Evolutionary conservation across 1,284 basidiomycete genomes (phyloP).

Genomic region (Moesziomyces aphidis): DNA sequence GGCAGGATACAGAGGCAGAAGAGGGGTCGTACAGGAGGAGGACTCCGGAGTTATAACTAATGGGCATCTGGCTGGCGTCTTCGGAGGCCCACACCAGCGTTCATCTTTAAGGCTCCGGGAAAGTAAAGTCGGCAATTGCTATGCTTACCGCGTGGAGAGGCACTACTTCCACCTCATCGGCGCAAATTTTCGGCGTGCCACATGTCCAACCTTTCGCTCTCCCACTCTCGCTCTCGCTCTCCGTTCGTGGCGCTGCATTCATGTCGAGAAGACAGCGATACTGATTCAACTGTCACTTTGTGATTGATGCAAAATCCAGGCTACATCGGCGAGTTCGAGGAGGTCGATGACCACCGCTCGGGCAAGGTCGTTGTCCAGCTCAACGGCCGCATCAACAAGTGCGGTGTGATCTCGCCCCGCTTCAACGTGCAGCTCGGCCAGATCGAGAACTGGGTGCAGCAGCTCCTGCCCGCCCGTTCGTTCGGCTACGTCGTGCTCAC

Average conservation of each 20-base stretch:
- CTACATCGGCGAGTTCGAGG: conserved; percentile 99
- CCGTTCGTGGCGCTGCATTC: not conserved
- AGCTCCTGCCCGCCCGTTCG: conserved; percentile 75
- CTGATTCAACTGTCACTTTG: conserved; percentile 2
- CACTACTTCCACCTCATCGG: conserved; percentile 25
- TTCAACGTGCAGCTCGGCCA: conserved; percentile 95
- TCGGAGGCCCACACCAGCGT: conserved; percentile 42
- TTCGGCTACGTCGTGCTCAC: conserved; percentile 98
- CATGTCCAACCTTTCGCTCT: conserved; percentile 11
- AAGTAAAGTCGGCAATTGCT: conserved; percentile 53
- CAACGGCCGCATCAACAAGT: conserved; percentile 97
- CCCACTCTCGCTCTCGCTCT: not conserved
- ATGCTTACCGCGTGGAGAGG: conserved; percentile 52
- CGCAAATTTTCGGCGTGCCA: conserved; percentile 55
- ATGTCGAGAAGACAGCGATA: conserved; percentile 1
- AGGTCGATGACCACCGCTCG: conserved; percentile 98
- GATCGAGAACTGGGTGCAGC: conserved; percentile 82
- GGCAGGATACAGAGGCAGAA: not conserved
- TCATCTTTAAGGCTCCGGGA: conserved; percentile 68
- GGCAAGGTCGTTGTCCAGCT: conserved; percentile 99
- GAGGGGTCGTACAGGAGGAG: not conserved
- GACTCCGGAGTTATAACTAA: conserved; percentile 66
- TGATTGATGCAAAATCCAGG: conserved; percentile 71
- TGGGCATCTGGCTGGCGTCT: conserved; percentile 55
- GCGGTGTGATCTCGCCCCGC: conserved; percentile 95